Evolutionary conservation across 148 eudicot species (phyloP).

Genomic region (Pharnaceum exiguum): DNA sequence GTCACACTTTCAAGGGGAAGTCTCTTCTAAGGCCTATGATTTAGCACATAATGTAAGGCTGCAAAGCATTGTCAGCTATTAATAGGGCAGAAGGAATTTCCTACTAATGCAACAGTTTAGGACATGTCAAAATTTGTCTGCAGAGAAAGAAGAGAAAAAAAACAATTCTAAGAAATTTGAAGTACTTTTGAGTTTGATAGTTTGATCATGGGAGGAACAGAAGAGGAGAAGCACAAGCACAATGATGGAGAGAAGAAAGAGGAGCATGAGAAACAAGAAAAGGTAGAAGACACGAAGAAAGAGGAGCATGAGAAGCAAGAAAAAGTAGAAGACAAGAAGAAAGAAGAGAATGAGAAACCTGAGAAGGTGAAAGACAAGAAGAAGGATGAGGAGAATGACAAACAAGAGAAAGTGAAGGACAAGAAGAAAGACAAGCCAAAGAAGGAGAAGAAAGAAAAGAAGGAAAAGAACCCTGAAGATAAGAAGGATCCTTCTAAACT

Average conservation of each 20-base stretch:
- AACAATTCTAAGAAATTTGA: too few relatives aligned
- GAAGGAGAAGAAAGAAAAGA: constrained; percentile 38
- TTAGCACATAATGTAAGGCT: background rate
- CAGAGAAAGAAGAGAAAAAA: too few relatives aligned
- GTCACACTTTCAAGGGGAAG: constrained; percentile 12
- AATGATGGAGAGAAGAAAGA: constrained; percentile 23
- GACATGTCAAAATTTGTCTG: background rate
- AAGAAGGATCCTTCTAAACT: constrained; percentile 54
- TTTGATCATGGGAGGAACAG: constrained; percentile 32
- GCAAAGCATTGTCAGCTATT: constrained; percentile 2
- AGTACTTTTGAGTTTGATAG: background rate
- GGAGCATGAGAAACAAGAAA: constrained; percentile 14
- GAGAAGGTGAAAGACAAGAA: constrained; percentile 42
- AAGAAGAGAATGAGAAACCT: constrained; percentile 16
- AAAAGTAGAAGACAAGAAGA: constrained; percentile 20
- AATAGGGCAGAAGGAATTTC: constrained; percentile 2
- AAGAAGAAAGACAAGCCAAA: constrained; percentile 31
- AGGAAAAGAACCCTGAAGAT: constrained; percentile 61
- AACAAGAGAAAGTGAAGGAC: constrained; percentile 16
- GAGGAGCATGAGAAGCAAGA: constrained; percentile 28
- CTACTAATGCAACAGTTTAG: background rate
- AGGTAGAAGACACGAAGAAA: constrained; percentile 30
- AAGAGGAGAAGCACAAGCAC: constrained; percentile 39
- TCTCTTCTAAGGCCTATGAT: constrained; percentile 6
- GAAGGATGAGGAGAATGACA: constrained; percentile 17